These are phyloP conservation scores for Rhodotorula sp. DNA, from an alignment of 1,284 basidiomycete species.

Conservation along the genomic window DNA sequence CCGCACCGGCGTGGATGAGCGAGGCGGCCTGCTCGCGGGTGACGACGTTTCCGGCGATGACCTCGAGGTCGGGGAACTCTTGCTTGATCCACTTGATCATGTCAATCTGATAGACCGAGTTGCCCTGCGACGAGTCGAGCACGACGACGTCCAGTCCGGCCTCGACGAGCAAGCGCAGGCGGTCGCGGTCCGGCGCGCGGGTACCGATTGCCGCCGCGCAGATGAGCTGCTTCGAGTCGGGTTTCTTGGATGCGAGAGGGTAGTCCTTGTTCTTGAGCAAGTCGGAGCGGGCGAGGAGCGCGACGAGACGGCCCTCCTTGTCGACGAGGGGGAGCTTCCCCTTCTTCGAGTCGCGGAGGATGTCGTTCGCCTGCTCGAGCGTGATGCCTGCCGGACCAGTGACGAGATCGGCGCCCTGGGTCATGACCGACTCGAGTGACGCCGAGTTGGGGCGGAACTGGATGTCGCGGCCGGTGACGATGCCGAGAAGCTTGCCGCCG, in stretches of 20 bases:
- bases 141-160: conserved; percentile 95
- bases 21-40: conserved; percentile 95
- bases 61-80: conserved; percentile 78
- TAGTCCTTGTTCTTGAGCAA: conserved; percentile 97
- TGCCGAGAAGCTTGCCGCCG: conserved; percentile 89
- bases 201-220: conserved; percentile 97
- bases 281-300: conserved; percentile 91
- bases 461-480: conserved; percentile 94
- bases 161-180: conserved; percentile 80
- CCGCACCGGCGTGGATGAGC: conserved; percentile 91
- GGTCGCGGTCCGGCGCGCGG: conserved; percentile 79
- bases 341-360: conserved; percentile 95
- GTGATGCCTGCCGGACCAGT: conserved; percentile 82
- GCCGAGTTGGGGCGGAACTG: conserved; percentile 78
- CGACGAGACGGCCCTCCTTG: conserved; percentile 67
- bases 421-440: conserved; percentile 86
- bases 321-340: conserved; percentile 94
- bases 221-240: conserved; percentile 90
- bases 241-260: conserved; percentile 89
- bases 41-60: conserved; percentile 96
- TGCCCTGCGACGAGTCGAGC: conserved; percentile 95
- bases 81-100: conserved; percentile 94
- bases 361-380: conserved; percentile 85
- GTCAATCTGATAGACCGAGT: conserved; percentile 89
- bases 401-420: conserved; percentile 64